Evolutionary conservation across 129 eudicot genomes (phyloP), one percentile per base, ranked within the genome.

Genomic region (Flaveria linearis): DNA sequence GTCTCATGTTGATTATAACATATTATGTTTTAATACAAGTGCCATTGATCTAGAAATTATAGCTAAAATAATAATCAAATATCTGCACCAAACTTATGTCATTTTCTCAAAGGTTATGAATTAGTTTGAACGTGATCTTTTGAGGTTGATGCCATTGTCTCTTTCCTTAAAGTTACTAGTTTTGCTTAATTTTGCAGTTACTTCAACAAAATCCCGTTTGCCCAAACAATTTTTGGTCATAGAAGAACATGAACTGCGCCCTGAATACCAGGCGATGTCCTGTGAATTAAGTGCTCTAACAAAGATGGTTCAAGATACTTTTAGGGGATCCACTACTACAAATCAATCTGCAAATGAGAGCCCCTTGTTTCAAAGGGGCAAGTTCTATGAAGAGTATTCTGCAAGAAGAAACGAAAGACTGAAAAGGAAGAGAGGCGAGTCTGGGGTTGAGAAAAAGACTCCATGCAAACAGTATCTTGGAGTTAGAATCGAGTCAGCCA

Each of bases 331-430:
- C 52, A 28, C 47, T 80, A 65, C 53, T 52, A 25, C 52, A 67
- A 65, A 77, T n/a, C 70, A 66, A 36, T 50, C n/a, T 39, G 36
- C 20, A n/a, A 82, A 74, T 49, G 69, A 70, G 74, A 76, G 82
- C 36, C 90, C 90, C 92, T 8, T 87, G 68, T 93, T 93, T 13
- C 86, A 93, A 78, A 85, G 98, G 82, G 98, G 98, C 8, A 82
- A 76, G 77, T 88, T 90, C 10, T 93, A 93, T 55, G 96, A 93
- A 93, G 91, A 83, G 72, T 93, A 93, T 64, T 76, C 88, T 0
- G 95, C 92, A 0, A 90, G 82, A 79, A 86, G 98, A 43, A 90
- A 90, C 23, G 98, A n/a, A n/a, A n/a, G n/a, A n/a, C n/a, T n/a
- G n/a, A n/a, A n/a, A n/a, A n/a, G n/a, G n/a, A n/a, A n/a, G 90